Conservation (phyloP, 1,284 basidiomycete genomes). For the Calocybe gambosa region DNA sequence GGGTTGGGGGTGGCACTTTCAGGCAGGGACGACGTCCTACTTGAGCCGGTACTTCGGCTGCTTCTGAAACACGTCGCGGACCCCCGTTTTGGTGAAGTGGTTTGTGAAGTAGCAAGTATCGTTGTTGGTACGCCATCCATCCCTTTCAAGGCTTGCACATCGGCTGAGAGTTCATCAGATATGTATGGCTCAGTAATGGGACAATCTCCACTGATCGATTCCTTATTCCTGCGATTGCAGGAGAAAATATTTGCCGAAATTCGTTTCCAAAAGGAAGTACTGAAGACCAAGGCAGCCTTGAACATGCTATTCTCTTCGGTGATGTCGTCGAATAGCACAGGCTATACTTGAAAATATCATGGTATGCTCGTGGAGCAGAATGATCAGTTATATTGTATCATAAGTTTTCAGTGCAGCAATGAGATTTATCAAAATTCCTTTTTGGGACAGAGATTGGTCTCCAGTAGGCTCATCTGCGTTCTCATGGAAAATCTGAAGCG, state of each 20-base stretch:
- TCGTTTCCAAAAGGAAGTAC: conserved; percentile 85
- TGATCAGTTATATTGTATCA: conserved; percentile 5
- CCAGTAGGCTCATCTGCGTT: conserved; percentile 58
- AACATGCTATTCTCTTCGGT: conserved; percentile 86
- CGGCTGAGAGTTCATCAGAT: conserved; percentile 42
- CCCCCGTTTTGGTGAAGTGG: conserved; percentile 86
- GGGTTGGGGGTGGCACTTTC: conserved; percentile 83
- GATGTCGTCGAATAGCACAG: conserved; percentile 29
- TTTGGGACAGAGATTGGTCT: conserved; percentile 45
- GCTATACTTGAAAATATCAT: neutral
- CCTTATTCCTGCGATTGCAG: conserved; percentile 77
- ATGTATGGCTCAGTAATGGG: conserved; percentile 90
- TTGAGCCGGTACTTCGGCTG: conserved; percentile 87
- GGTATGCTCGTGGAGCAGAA: neutral
- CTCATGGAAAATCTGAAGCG: conserved; percentile 61
- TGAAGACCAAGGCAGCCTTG: conserved; percentile 81
- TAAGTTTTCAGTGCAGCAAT: conserved; percentile 54
- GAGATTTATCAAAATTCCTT: conserved; percentile 63
- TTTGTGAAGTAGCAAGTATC: conserved; percentile 76
- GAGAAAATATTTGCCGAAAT: conserved; percentile 84
- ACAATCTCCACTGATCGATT: conserved; percentile 90
- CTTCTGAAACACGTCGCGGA: conserved; percentile 85
- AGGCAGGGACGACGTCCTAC: conserved; percentile 89
- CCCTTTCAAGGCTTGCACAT: conserved; percentile 3
- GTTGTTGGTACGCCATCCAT: conserved; percentile 67